Percentiles rank a stretch among this genome's conserved stretches.
These are phyloP conservation scores for Annulohypoxylon truncatum DNA, from an alignment of 2,329 filamentous ascomycete species.

Conservation along the genomic window DNA sequence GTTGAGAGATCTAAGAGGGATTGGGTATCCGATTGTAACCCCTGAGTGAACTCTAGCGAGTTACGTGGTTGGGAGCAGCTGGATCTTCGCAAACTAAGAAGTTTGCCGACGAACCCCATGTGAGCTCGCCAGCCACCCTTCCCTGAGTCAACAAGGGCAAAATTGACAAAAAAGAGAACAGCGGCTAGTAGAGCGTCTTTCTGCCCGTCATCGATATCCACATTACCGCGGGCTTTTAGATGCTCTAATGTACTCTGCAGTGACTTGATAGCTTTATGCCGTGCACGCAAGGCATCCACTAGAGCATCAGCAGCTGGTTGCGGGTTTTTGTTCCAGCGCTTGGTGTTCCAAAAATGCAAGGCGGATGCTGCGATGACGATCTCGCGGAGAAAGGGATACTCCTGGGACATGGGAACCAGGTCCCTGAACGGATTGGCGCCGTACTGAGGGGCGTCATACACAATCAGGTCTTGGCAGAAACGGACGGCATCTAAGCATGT, in stretches of 20 bases:
- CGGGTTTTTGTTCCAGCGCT: constrained; percentile 39
- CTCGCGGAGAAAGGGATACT: constrained; percentile 60
- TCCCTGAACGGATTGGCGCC: constrained; percentile 62
- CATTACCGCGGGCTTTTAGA: constrained; percentile 10
- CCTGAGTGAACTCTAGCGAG: background rate
- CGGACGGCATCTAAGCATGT: constrained; percentile 43
- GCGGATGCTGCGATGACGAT: constrained; percentile 63
- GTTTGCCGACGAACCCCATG: constrained; percentile 58
- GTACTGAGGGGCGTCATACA: constrained; percentile 56
- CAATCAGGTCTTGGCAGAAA: constrained; percentile 66
- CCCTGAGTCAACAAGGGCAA: constrained; percentile 62
- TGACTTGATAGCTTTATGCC: constrained; percentile 60
- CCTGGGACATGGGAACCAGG: constrained; percentile 59
- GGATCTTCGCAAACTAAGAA: constrained; percentile 45
- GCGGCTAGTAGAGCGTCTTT: constrained; percentile 61
- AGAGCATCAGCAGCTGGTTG: constrained; percentile 52
- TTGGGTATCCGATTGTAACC: background rate
- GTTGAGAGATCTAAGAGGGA: background rate
- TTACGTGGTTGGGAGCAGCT: background rate
- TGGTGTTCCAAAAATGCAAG: constrained; percentile 61
- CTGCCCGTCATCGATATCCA: constrained; percentile 53
- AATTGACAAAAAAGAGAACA: constrained; percentile 64
- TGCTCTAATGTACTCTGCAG: constrained; percentile 55
- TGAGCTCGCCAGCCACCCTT: constrained; percentile 60
- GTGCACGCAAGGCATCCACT: constrained; percentile 60